Conservation (phyloP, 768 basidiomycete genomes). For the Paxillus ammoniavirescens region DNA sequence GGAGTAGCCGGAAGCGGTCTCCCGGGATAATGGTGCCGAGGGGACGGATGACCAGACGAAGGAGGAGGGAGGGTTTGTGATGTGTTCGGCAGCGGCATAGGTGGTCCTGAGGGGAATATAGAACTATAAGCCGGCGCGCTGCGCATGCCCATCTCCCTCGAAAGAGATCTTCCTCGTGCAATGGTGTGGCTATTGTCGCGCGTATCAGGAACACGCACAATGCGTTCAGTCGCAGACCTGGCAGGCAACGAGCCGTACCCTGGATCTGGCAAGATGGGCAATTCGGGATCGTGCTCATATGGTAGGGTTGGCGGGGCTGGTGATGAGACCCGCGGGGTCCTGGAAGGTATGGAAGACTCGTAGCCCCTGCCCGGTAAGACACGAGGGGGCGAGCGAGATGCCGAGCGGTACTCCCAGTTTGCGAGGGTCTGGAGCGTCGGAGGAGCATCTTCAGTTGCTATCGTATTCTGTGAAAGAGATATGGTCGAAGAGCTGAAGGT, state of each 20-base stretch:
- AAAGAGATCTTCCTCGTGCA: slow-evolving; percentile 31
- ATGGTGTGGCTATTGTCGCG: slow-evolving; percentile 28
- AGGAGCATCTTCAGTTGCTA: slow-evolving; percentile 20
- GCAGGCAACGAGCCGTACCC: slow-evolving; percentile 21
- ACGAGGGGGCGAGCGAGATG: slow-evolving; percentile 19
- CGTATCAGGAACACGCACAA: slow-evolving; percentile 26
- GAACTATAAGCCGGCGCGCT: slow-evolving; percentile 33
- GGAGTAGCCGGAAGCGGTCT: slow-evolving; percentile 34
- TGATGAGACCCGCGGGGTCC: slow-evolving; percentile 24
- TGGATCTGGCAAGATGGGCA: slow-evolving; percentile 21
- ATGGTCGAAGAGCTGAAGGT: slow-evolving; percentile 25
- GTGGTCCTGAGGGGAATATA: slow-evolving; percentile 34
- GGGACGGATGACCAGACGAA: slow-evolving; percentile 21
- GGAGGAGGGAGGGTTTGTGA: slow-evolving; percentile 24
- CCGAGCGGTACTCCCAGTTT: slow-evolving; percentile 19
- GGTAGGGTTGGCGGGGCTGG: slow-evolving; percentile 15
- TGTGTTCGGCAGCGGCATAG: slow-evolving; percentile 22
- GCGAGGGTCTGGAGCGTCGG: slow-evolving; percentile 11
- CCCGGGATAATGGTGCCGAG: slow-evolving; percentile 32
- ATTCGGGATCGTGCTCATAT: slow-evolving; percentile 29
- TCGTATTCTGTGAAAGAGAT: slow-evolving; percentile 16
- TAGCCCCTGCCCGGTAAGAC: slow-evolving; percentile 9
- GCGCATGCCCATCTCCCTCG: slow-evolving; percentile 30
- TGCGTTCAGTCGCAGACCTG: slow-evolving; percentile 32
- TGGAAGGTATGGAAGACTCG: slow-evolving; percentile 14